Conservation (phyloP, 1,284 basidiomycete species). For the Chalciporus sp. region DNA sequence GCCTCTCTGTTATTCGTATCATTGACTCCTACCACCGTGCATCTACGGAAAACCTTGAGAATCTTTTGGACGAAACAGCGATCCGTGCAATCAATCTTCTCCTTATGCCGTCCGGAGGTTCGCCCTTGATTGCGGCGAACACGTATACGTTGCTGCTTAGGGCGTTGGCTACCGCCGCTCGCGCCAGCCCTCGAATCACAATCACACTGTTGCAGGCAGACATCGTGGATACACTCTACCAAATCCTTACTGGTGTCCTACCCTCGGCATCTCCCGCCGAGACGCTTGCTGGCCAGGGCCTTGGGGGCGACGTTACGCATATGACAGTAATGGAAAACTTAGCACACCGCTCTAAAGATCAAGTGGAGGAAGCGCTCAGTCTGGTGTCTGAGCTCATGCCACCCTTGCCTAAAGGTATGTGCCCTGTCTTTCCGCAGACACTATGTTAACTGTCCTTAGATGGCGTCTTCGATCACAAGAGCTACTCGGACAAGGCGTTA, state of each 20-base stretch:
- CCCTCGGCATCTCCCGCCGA: conserved; percentile 62
- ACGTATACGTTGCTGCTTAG: conserved; percentile 90
- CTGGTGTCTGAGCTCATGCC: conserved; percentile 90
- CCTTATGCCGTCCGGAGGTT: conserved; percentile 85
- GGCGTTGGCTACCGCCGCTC: conserved; percentile 82
- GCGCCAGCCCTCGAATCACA: conserved; percentile 85
- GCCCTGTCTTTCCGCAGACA: background rate
- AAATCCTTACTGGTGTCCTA: conserved; percentile 89
- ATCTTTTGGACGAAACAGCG: conserved; percentile 80
- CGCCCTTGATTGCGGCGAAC: conserved; percentile 78
- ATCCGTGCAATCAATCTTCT: conserved; percentile 84
- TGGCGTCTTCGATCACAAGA: conserved; percentile 91
- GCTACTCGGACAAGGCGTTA: conserved; percentile 87
- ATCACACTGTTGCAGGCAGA: conserved; percentile 86
- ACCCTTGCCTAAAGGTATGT: conserved; percentile 86
- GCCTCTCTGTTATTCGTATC: conserved; percentile 89
- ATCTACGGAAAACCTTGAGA: conserved; percentile 83
- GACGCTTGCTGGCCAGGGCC: conserved; percentile 73
- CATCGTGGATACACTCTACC: conserved; percentile 88
- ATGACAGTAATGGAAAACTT: conserved; percentile 98
- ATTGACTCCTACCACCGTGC: conserved; percentile 89
- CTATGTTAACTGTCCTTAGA: conserved; percentile 48
- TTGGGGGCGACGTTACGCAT: conserved; percentile 86
- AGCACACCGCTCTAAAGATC: conserved; percentile 94
- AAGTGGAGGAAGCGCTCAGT: conserved; percentile 89